Base-by-base conservation (phyloP, 2,329 filamentous ascomycete genomes). In the Plectosphaerella sp. region DNA sequence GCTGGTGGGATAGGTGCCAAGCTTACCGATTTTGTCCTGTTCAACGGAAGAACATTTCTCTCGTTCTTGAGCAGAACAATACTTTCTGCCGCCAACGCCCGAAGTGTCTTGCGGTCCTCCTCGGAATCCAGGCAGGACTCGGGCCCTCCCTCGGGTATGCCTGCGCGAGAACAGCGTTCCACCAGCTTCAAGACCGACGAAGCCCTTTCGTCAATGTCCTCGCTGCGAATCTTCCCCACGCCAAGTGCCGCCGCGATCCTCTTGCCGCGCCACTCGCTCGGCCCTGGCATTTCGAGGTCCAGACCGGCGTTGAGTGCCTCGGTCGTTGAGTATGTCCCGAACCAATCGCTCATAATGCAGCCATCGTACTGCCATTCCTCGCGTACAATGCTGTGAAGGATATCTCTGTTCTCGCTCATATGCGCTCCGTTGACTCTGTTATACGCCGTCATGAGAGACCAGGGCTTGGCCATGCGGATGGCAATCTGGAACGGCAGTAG, bases 1-100 rank as follows among this genome's bases (percentile, higher is more conserved):
- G n/a, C 35, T 37, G 35, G 3, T 15, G 37, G 37, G 37, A 12
- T 7, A n/a, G 10, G 8, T 3, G 5, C 14, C 6, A 7, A 15
- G 18, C 41, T 18, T 20, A 78, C 71, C 59, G 82, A 84, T 59
- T 82, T 84, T 37, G 80, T 73, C 61, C 83, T 85, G 33, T 78
- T 78, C 4, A 87, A 66, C 1, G 88, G 88, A 1, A 92, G 72
- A 0, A 86, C 64, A 14, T 72, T 72, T 36, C 78, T 77, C 15
- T 89, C 79, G 58, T 92, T 92, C 70, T 91, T 90, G 47, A 91
- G 71, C 14, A 92, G 73, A 2, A 91, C 87, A 10, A 89, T 83
- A 4, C 83, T 83, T 51, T 43, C 45, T 3, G 53, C 49, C 1
- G 57, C 59, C 12, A 61, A 51, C 14, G 78, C 75, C 16, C 88